Percentiles rank a stretch among this genome's conserved stretches.
Conservation (phyloP, 768 basidiomycete genomes). For the Lentinus tigrinus region DNA sequence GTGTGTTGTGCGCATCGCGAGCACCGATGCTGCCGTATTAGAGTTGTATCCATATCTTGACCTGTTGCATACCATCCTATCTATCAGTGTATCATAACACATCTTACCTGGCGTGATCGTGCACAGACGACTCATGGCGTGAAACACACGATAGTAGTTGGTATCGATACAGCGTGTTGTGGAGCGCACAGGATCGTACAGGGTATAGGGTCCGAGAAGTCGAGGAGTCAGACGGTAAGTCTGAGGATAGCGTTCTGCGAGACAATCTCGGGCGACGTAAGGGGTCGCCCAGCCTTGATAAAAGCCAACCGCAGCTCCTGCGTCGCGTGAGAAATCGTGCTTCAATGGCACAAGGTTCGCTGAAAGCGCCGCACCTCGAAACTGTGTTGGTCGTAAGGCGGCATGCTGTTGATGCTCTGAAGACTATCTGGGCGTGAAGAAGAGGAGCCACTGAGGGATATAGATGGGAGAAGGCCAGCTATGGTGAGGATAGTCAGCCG, state of each 20-base stretch:
- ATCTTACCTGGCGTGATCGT: neutral
- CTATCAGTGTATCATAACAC: neutral
- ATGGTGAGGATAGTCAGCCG: neutral
- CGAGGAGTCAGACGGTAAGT: neutral
- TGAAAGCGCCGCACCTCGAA: constrained; percentile 43
- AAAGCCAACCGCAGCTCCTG: constrained; percentile 55
- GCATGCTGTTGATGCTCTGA: constrained; percentile 38
- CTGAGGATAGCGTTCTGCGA: constrained; percentile 13
- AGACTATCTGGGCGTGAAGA: constrained; percentile 25
- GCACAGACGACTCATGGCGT: no score
- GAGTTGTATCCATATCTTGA: constrained; percentile 11
- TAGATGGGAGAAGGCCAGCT: constrained; percentile 26
- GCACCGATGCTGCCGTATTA: no score
- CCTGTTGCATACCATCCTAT: neutral
- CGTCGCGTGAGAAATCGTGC: neutral
- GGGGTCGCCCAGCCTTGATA: constrained; percentile 41
- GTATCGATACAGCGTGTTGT: constrained; percentile 9
- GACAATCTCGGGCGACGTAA: constrained; percentile 40
- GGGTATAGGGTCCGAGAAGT: constrained; percentile 3
- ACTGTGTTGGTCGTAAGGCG: constrained; percentile 42
- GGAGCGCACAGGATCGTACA: constrained; percentile 4
- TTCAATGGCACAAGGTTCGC: neutral
- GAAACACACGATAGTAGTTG: neutral
- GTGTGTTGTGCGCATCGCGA: neutral
- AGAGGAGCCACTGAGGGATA: constrained; percentile 1